Evolutionary conservation across 768 basidiomycete genomes (phyloP).

Genomic region (Kwoniella europaea): DNA sequence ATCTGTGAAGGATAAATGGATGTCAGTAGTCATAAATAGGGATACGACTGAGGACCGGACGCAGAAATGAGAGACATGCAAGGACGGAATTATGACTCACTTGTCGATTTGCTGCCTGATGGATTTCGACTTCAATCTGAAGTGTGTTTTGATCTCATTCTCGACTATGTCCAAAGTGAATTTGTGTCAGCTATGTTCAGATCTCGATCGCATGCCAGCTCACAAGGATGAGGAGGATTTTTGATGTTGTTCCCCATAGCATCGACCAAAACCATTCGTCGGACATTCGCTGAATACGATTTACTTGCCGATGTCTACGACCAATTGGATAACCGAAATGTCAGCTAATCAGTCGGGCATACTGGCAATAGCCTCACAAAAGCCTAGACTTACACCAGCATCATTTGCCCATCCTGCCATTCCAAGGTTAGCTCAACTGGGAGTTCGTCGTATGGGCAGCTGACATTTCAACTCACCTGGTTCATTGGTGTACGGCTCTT

Average conservation of each 20-base stretch:
- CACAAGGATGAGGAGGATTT: slow-evolving; percentile 46
- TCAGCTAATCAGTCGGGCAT: too few species aligned
- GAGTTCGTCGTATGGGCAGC: not conserved
- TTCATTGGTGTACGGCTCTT: slow-evolving; percentile 91
- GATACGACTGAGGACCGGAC: too few species aligned
- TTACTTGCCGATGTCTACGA: slow-evolving; percentile 37
- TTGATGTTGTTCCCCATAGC: slow-evolving; percentile 61
- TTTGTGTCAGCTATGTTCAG: too few species aligned
- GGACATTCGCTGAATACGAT: slow-evolving; percentile 71
- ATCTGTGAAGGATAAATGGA: slow-evolving; percentile 17
- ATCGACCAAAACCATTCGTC: slow-evolving; percentile 87
- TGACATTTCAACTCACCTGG: slow-evolving; percentile 65
- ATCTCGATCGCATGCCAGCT: too few species aligned
- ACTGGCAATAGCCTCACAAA: too few species aligned
- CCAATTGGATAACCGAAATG: too few species aligned
- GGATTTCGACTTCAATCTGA: slow-evolving; percentile 76
- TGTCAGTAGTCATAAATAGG: too few species aligned
- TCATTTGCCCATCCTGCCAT: slow-evolving; percentile 31
- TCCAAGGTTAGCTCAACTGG: not conserved
- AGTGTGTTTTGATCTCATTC: slow-evolving; percentile 88
- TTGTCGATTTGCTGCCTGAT: slow-evolving; percentile 75
- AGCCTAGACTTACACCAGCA: slow-evolving; percentile 27
- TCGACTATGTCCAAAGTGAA: slow-evolving; percentile 63
- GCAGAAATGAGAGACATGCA: too few species aligned
- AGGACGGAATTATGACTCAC: slow-evolving; percentile 61